Percentiles rank a stretch among this genome's conserved stretches.
Evolutionary conservation across 1,284 basidiomycete genomes (phyloP).

Genomic region (Rhodotorula sp.): DNA sequence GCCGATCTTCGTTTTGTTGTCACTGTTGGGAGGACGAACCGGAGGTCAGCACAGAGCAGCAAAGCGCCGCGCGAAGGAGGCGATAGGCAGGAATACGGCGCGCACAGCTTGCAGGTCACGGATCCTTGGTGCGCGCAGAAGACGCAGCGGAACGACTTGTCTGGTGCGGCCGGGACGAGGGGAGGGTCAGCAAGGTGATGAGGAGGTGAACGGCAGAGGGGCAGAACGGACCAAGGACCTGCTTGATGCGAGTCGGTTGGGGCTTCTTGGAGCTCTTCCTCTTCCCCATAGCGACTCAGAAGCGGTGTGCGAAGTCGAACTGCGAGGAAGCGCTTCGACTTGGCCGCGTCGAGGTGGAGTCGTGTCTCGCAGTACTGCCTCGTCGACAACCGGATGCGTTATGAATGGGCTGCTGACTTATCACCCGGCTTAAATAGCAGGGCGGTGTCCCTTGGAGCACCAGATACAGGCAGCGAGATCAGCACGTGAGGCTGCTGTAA

Average conservation of each 20-base stretch:
- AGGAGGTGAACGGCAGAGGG: no score
- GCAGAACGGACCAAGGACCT: slow-evolving; percentile 32
- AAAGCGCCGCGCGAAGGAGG: background rate
- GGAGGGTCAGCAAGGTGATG: background rate
- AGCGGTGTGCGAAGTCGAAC: background rate
- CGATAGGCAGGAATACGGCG: no score
- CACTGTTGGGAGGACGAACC: slow-evolving; percentile 42
- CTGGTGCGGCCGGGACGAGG: slow-evolving; percentile 16
- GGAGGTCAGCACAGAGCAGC: background rate
- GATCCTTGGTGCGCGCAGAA: slow-evolving; percentile 53
- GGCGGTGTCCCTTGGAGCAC: no score
- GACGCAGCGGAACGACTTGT: slow-evolving; percentile 53
- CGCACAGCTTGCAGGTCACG: slow-evolving; percentile 53
- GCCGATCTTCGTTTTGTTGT: slow-evolving; percentile 50
- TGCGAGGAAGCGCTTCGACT: no score
- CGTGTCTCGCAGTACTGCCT: no score
- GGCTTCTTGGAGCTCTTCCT: slow-evolving; percentile 41
- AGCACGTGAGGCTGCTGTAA: no score
- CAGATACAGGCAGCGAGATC: no score
- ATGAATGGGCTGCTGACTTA: no score
- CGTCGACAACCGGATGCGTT: no score
- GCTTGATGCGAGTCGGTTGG: slow-evolving; percentile 25
- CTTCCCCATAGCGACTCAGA: slow-evolving; percentile 38
- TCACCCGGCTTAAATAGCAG: no score
- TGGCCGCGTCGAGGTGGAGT: background rate